Base-by-base conservation (phyloP, 495 filamentous ascomycete species). In the Neurospora cerealis region DNA sequence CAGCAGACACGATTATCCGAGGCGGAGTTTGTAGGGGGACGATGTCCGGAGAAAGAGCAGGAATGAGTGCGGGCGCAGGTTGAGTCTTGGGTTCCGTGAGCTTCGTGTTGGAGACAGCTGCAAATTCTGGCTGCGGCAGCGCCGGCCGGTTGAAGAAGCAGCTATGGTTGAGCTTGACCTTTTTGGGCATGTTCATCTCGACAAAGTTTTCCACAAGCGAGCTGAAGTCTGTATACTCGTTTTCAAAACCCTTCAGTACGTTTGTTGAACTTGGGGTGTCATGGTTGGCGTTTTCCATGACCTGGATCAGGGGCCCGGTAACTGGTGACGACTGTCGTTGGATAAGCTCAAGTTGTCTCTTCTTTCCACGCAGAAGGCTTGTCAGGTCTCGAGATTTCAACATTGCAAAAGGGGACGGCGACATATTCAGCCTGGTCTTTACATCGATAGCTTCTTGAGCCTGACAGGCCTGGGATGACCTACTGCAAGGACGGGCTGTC, bases 1-100 rank as follows among this genome's bases (percentile, higher is more conserved):
- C 77, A 7, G 82, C 78, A 5, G 89, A 87, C 17, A 88, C 77
- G 41, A 91, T 82, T 70, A 89, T 84, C 28, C 78, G 76, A 4
- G 78, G 78, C 38, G 80, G 80, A 8, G 75, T 73, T 3, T 69
- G 34, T 3, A 83, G 77, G 11, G 71, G 46, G 1, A 69, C 70
- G 40, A 82, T 21, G 3, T 69, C 13, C 7, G 81, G 81, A 1
- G 75, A 73, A 34, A 75, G 40, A 24, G 79, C 79, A 10, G 73
- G 79, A 13, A 78, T 69, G 7, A 73, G 72, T 42, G 74, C 76
- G 4, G 75, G 74, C 0, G 74, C 73, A 7, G 75, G 72, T 9
- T 73, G 11, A 73, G 60, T 21, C 19, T 28, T 7, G 38, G 24
- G 32, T 36, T 69, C 9, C 39, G 10, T n/a, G 28, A n/a, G 32